Base-by-base conservation (phyloP, 1,284 basidiomycete genomes). In the Xerocomus amazonicus region DNA sequence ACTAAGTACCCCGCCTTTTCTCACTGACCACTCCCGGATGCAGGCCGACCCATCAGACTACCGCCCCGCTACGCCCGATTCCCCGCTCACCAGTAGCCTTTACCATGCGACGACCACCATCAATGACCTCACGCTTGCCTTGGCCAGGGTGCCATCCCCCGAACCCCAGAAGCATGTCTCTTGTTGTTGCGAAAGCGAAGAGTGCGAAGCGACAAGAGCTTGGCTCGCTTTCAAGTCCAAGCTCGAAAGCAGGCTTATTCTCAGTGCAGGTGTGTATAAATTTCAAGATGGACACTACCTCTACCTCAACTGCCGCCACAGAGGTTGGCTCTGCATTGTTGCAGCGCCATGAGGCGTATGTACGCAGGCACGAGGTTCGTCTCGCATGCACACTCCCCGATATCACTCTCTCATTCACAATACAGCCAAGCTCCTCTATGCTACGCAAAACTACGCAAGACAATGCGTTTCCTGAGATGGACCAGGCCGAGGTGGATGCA, bases 261-360 rank as follows among this genome's bases (percentile, higher is more conserved):
- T 94, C 40, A 91, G 90, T 67, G 91, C 90, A 63, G 90, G 91
- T 92, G 62, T 54, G 82, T 75, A 19, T 36, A 16, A 43, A 39
- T 27, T 8, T 14, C 29, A 23, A n/a, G 26, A 14, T n/a, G 29
- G 16, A 16, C 29, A 33, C 8, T 19, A 32, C 17, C 7, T 28
- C 7, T 37, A 45, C 51, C 26, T 43, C 45, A 53, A 61, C 29
- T 17, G 43, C 23, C 41, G 10, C 45, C 45, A 23, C 58, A 92
- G 93, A 97, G 73, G 87, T 97, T 42, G 95, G 95, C 1, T 90
- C 93, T 68, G 93, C 93, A 2, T 71, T 98, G 40, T 69, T 97
- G 43, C 83, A 89, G 61, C 77, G 87, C 54, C 92, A 94, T 65
- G 93, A 96, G 69, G 88, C 87, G 4, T 89, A 90, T 65, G 79